These are phyloP conservation scores for Sporothrix luriei DNA, from an alignment of 2,329 filamentous ascomycete species.

Conservation along the genomic window DNA sequence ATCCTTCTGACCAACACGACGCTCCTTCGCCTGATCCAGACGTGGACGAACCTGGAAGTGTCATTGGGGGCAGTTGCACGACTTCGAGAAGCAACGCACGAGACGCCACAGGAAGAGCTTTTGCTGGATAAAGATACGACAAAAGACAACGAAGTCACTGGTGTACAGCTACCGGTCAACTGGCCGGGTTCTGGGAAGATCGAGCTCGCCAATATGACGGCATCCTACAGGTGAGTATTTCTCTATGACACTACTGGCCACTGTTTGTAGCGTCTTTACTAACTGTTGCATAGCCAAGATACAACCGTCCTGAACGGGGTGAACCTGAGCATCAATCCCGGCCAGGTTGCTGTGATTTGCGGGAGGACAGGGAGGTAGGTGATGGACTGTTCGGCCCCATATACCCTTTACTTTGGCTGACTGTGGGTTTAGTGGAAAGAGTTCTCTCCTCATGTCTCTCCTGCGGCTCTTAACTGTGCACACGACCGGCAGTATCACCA, in stretches of 20 bases:
- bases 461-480: constrained; percentile 53
- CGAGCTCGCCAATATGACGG: constrained; percentile 40
- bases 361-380: constrained; percentile 54
- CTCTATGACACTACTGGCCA: too few species aligned
- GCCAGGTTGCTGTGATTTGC: constrained; percentile 55
- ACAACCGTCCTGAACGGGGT: constrained; percentile 39
- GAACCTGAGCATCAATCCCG: constrained; percentile 43
- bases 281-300: constrained; percentile 29
- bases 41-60: constrained; percentile 44
- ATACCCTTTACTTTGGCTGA: not conserved
- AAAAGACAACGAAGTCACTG: not conserved
- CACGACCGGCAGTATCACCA: constrained; percentile 47
- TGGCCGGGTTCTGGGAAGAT: constrained; percentile 42
- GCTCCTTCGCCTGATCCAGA: constrained; percentile 42
- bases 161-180: not conserved
- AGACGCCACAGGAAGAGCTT: constrained; percentile 40
- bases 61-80: constrained; percentile 45
- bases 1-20: constrained; percentile 45
- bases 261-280: not conserved
- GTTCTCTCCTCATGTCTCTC: constrained; percentile 50
- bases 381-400: too few species aligned
- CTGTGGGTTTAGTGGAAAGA: constrained; percentile 44
- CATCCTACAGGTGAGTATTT: constrained; percentile 39
- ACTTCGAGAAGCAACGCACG: constrained; percentile 34
- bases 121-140: constrained; percentile 21